Conservation (phyloP, 306 rosid genomes). For the Malus fusca region DNA sequence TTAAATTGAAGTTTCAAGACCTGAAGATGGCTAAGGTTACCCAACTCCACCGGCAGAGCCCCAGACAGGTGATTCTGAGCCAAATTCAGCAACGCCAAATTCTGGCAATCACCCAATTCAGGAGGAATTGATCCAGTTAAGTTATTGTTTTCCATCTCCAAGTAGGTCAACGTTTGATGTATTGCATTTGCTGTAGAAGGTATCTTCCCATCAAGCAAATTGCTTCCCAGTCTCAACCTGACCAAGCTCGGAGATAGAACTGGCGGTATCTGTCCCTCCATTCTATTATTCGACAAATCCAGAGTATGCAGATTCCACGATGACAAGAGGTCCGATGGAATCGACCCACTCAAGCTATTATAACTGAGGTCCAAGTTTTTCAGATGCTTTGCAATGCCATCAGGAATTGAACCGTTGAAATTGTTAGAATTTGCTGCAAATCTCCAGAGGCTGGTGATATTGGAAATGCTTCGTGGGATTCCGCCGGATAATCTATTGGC, state of each 20-base stretch:
- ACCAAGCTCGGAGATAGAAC: constrained; percentile 33
- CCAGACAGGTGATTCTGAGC: constrained; percentile 49
- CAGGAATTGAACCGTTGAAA: constrained; percentile 40
- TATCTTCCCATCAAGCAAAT: constrained; percentile 35
- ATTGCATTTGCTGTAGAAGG: constrained; percentile 16
- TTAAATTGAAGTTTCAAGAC: constrained; percentile 59
- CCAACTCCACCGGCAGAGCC: constrained; percentile 39
- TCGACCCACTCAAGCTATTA: constrained; percentile 27
- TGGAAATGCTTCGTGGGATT: constrained; percentile 40
- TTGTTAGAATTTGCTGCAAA: constrained; percentile 65
- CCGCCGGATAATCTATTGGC: constrained; percentile 32
- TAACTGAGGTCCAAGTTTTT: constrained; percentile 58
- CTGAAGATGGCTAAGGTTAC: constrained; percentile 43
- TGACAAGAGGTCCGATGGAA: constrained; percentile 56
- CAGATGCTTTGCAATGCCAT: constrained; percentile 41
- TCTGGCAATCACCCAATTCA: constrained; percentile 35
- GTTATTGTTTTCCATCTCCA: constrained; percentile 57
- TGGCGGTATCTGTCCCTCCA: constrained; percentile 44
- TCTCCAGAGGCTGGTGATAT: constrained; percentile 36
- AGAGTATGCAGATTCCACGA: constrained; percentile 27
- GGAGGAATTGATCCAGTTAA: constrained; percentile 46
- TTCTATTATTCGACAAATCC: constrained; percentile 50
- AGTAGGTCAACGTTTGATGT: constrained; percentile 31
- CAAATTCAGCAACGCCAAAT: constrained; percentile 58
- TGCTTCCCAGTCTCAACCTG: constrained; percentile 70